phyloP scores from a whole-genome alignment of 148 eudicot genomes.

The Nyssa sinensis region DNA sequence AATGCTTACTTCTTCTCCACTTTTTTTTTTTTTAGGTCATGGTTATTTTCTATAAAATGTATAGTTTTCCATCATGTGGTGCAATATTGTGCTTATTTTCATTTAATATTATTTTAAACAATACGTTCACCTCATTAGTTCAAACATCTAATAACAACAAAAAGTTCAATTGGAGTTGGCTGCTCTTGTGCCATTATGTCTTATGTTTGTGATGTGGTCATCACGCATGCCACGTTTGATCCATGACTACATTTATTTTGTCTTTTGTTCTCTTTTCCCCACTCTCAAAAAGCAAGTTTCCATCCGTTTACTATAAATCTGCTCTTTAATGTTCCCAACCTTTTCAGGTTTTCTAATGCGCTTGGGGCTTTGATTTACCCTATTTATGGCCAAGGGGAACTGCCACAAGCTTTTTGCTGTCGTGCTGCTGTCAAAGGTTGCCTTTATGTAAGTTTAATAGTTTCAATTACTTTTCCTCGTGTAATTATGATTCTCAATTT shows the following conservation, averaged over 20 bases:
- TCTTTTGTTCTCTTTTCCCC: background rate
- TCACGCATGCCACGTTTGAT: background rate
- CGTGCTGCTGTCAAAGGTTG: constrained; percentile 99
- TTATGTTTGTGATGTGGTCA: constrained; percentile 2
- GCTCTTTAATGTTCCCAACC: background rate
- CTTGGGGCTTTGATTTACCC: constrained; percentile 87
- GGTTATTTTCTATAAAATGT: background rate
- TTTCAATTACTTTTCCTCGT: background rate
- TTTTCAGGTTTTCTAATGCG: constrained; percentile 76
- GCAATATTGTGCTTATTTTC: background rate
- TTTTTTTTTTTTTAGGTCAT: too few relatives aligned
- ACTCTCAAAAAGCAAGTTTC: background rate
- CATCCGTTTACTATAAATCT: background rate
- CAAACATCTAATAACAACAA: background rate
- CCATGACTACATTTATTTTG: background rate
- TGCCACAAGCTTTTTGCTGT: constrained; percentile 91
- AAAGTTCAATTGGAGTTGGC: background rate
- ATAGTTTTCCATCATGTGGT: background rate
- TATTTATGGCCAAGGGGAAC: constrained; percentile 91
- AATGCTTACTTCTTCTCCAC: background rate
- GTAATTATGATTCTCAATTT: background rate
- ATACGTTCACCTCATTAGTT: too few relatives aligned
- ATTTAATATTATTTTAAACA: too few relatives aligned
- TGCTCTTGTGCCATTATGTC: background rate
- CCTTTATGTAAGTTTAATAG: constrained; percentile 64